Base-by-base conservation (phyloP, 2,329 filamentous ascomycete genomes). In the Cryphonectria radicalis region DNA sequence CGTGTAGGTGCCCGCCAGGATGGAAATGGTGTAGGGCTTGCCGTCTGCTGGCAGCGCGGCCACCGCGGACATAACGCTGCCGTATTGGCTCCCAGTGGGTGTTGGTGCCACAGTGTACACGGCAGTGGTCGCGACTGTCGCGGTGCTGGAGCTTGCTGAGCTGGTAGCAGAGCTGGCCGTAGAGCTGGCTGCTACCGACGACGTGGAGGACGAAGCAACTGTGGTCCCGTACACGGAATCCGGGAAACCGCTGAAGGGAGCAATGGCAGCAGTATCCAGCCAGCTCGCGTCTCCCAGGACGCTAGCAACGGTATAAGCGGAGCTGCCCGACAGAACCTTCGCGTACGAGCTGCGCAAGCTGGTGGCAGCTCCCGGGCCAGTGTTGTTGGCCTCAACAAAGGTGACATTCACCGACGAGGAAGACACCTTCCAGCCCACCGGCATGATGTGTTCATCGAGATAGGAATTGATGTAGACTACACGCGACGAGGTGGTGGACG, bases 31-130 rank as follows among this genome's bases (percentile, higher is more conserved):
- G 70, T 83, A 81, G 14, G 79, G 75, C 43, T 81, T 77, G 53
- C 79, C 77, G 65, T 84, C 81, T 63, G 79, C 81, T 14, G 82
- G 82, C 13, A 86, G 76, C 13, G 83, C 83, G 17, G 79, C 79
- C 28, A 85, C 78, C 8, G 84, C 84, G 19, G 82, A 80, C 3
- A 81, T 79, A 1, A 86, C 79, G 6, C 80, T 82, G 28, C 77
- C 74, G 70, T 82, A 85, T 50, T 84, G 79, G 19, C 79, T 80
- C 19, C 59, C 59, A 40, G 59, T 62, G 32, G 59, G 59, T 25
- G 59, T 35, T 8, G 59, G 59, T 4, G 59, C 59, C 22, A 62
- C 59, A 28, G 42, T 59, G 65, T 67, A 57, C 53, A 40, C 37
- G 3, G 76, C 76, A 3, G 81, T 74, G 42, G 83, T 69, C 70